Percentiles rank a stretch among this genome's conserved stretches.
Evolutionary conservation across 1,139 yeast genomes (phyloP).

Genomic region (Suhomyces taliae): DNA sequence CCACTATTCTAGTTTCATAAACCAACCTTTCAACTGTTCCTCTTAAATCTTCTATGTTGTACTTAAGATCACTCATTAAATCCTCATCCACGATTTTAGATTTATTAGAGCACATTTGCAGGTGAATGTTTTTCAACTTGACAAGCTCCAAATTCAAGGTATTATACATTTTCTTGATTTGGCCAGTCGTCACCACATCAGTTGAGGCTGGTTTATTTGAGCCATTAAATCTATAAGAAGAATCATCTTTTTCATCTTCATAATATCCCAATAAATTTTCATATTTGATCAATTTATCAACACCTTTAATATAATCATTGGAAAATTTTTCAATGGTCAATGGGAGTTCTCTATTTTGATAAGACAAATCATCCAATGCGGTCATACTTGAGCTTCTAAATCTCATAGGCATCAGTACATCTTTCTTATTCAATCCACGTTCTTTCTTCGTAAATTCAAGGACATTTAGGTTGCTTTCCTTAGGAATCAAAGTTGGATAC

Average conservation of each 20-base stretch:
- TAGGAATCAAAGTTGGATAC: constrained; percentile 32
- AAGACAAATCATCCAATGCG: not conserved
- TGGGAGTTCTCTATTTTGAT: constrained; percentile 3
- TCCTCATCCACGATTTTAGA: constrained; percentile 34
- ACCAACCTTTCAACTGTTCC: constrained; percentile 73
- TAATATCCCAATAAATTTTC: constrained; percentile 9
- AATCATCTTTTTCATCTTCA: not conserved
- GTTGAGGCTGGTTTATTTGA: not conserved
- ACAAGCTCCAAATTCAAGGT: constrained; percentile 33
- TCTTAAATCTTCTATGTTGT: constrained; percentile 61
- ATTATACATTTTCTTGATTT: constrained; percentile 27
- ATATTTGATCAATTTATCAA: constrained; percentile 19
- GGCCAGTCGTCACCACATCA: constrained; percentile 13
- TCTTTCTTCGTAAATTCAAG: constrained; percentile 24
- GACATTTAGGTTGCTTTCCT: constrained; percentile 33
- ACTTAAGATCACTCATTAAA: constrained; percentile 36
- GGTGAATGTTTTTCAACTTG: constrained; percentile 30
- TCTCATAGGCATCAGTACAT: not conserved
- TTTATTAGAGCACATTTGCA: constrained; percentile 32
- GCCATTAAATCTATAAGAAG: not conserved
- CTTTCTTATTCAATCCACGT: not conserved
- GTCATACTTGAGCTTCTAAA: constrained; percentile 45
- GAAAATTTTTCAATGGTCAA: constrained; percentile 29
- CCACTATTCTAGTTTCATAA: constrained; percentile 75
- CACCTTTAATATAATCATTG: constrained; percentile 21